Percentiles rank a stretch among this genome's conserved stretches.
Evolutionary conservation across 345 rosid species (phyloP).

Genomic region (Corchorus olitorius): DNA sequence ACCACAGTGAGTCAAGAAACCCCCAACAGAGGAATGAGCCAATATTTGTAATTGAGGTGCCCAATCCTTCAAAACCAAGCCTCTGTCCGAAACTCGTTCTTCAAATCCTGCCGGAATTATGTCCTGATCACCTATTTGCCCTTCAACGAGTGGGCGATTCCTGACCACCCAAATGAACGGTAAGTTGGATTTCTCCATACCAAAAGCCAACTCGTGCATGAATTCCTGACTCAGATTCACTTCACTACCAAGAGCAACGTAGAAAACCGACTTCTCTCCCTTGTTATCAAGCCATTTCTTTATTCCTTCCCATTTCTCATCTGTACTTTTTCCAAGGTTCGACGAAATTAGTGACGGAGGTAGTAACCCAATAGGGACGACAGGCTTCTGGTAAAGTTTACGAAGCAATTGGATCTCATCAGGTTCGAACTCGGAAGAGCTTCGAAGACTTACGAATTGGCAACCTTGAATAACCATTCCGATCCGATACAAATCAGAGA

Average conservation of each 20-base stretch:
- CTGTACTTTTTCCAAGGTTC: slow-evolving; percentile 8
- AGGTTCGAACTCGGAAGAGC: slow-evolving; percentile 47
- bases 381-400: slow-evolving; percentile 39
- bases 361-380: slow-evolving; percentile 50
- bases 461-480: slow-evolving; percentile 30
- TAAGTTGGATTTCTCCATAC: slow-evolving; percentile 45
- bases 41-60: slow-evolving; percentile 49
- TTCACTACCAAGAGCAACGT: slow-evolving; percentile 52
- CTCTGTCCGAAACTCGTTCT: background rate
- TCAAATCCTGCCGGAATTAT: slow-evolving; percentile 16
- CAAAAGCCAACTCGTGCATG: slow-evolving; percentile 38
- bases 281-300: slow-evolving; percentile 45
- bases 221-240: slow-evolving; percentile 33
- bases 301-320: slow-evolving; percentile 32
- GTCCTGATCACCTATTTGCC: background rate
- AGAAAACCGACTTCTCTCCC: slow-evolving; percentile 38
- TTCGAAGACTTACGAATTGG: slow-evolving; percentile 42
- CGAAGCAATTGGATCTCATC: slow-evolving; percentile 46
- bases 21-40: slow-evolving; percentile 37
- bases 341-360: slow-evolving; percentile 32
- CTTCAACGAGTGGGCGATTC: no score
- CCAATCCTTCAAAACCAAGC: slow-evolving; percentile 38
- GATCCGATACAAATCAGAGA: slow-evolving; percentile 39
- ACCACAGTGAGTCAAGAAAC: slow-evolving; percentile 36
- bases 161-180: slow-evolving; percentile 53